Evolutionary conservation across 192 early-diverging fungal species (phyloP).

Genomic region (Podila epicladia): DNA sequence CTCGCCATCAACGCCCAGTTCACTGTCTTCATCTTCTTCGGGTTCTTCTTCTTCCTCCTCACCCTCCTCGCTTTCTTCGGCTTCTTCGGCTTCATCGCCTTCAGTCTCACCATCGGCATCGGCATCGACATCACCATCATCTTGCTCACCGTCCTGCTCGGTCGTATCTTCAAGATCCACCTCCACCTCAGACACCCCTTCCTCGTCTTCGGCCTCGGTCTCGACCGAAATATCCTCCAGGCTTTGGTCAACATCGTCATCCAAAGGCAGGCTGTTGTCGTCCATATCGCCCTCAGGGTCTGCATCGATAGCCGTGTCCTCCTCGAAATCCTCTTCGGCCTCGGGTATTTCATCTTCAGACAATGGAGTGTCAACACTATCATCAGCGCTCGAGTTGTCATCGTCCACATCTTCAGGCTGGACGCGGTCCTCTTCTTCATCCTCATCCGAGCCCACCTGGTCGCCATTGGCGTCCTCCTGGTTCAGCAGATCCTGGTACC

Average conservation of each 20-base stretch:
- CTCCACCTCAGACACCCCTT: conserved; percentile 26
- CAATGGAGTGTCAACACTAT: neutral
- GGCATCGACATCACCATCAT: neutral
- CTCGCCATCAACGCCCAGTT: neutral
- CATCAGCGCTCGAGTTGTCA: neutral
- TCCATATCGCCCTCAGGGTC: conserved; percentile 17
- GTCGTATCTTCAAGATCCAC: conserved; percentile 30
- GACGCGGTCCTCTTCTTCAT: conserved; percentile 10
- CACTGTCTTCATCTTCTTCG: conserved; percentile 3
- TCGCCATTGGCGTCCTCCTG: conserved; percentile 11
- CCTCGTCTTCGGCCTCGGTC: neutral
- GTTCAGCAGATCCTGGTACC: conserved; percentile 11
- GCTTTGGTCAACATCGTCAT: conserved; percentile 13
- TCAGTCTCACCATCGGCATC: conserved; percentile 1
- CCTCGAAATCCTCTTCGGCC: too few relatives aligned
- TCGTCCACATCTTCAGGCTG: conserved; percentile 12
- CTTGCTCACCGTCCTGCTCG: conserved; percentile 1
- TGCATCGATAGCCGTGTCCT: conserved; percentile 8
- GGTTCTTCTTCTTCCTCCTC: conserved; percentile 12
- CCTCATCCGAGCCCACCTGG: neutral
- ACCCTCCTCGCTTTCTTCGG: conserved; percentile 6
- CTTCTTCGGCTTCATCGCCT: neutral
- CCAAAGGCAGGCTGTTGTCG: neutral
- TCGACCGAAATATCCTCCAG: conserved; percentile 18
- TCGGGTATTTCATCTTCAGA: neutral